phyloP scores from a whole-genome alignment of 345 rosid genomes.

The Gossypium herbaceum region DNA sequence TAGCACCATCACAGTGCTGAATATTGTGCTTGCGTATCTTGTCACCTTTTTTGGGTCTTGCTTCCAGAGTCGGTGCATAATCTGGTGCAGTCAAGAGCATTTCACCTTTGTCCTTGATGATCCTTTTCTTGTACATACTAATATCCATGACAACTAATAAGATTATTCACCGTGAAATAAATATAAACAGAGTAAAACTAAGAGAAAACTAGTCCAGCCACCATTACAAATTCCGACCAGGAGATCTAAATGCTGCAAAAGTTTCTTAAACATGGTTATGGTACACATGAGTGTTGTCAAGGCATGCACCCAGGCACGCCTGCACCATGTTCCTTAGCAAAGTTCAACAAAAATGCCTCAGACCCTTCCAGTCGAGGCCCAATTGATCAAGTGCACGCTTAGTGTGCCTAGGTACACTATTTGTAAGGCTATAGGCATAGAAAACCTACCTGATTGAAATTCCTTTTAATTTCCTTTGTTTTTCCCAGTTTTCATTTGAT shows the following conservation, averaged over 20 bases:
- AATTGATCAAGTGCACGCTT: no score
- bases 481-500: no score
- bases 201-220: constrained; percentile 3
- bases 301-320: no score
- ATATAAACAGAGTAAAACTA: neutral
- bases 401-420: no score
- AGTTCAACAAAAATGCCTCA: no score
- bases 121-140: constrained; percentile 45
- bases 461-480: no score
- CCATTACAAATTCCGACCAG: neutral
- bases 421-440: no score
- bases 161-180: constrained; percentile 13
- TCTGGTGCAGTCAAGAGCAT: constrained; percentile 35
- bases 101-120: constrained; percentile 30
- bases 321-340: no score
- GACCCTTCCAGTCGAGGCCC: no score
- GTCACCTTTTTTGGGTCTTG: constrained; percentile 41
- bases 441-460: no score
- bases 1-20: constrained; percentile 63
- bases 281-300: neutral
- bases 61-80: constrained; percentile 29
- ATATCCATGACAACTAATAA: constrained; percentile 23
- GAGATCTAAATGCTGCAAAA: neutral
- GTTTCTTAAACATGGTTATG: neutral
- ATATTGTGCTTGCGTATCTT: constrained; percentile 47